Conservation (phyloP, 805 yeast genomes). For the Pichia gijzeniarum region DNA sequence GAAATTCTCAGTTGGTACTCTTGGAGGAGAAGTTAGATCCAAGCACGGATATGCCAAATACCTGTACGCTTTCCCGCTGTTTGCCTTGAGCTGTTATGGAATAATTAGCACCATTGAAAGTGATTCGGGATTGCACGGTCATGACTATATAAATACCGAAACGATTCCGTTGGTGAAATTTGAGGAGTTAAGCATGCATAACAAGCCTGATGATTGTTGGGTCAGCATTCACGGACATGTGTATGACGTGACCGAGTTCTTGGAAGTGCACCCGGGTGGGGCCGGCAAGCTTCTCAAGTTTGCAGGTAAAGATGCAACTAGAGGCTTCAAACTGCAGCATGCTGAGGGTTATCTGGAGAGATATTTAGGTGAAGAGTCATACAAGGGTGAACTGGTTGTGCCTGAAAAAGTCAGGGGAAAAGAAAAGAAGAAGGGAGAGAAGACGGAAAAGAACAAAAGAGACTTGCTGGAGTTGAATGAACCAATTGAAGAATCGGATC, state of each 20-base stretch:
- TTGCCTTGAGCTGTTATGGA: no score
- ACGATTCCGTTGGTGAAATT: constrained; percentile 8
- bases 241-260: constrained; percentile 79
- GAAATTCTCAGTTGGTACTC: no score
- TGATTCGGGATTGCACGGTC: neutral
- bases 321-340: constrained; percentile 26
- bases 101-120: neutral
- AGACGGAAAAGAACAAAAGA: constrained; percentile 23
- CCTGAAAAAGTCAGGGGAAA: constrained; percentile 22
- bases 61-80: no score
- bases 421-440: constrained; percentile 24
- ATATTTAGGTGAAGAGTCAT: constrained; percentile 24
- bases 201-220: constrained; percentile 68
- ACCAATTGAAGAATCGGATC: neutral
- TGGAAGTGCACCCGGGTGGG: constrained; percentile 92
- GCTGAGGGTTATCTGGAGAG: constrained; percentile 22
- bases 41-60: no score
- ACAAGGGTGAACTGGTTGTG: constrained; percentile 32
- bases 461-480: neutral
- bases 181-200: constrained; percentile 37
- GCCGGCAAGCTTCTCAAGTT: constrained; percentile 64
- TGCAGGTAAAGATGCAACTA: constrained; percentile 59
- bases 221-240: constrained; percentile 74
- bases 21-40: no score
- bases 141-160: constrained; percentile 6